Evolutionary conservation across 106 monocot genomes (phyloP).

Genomic region (Dactylorhiza incarnata): DNA sequence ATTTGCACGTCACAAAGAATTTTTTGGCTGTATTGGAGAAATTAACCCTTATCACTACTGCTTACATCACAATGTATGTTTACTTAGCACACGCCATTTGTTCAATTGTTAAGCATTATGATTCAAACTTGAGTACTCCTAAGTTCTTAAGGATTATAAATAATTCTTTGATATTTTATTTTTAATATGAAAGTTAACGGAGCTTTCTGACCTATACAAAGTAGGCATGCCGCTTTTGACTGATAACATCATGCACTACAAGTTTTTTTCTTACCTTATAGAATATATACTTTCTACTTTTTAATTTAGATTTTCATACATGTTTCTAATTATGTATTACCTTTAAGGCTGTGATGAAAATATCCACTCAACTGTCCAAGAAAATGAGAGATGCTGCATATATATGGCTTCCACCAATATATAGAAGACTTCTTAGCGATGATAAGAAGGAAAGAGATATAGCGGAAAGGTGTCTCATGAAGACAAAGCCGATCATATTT

Average conservation of each 20-base stretch:
- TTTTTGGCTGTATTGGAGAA: no score
- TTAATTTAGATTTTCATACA: background rate
- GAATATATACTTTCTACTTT: background rate
- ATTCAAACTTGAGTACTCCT: background rate
- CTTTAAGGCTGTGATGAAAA: conserved; percentile 33
- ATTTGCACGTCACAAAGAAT: no score
- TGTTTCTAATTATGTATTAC: conserved; percentile 1
- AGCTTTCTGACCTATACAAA: background rate
- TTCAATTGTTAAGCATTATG: background rate
- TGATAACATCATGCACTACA: background rate
- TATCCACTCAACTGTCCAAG: conserved; percentile 24
- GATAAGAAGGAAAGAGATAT: conserved; percentile 42
- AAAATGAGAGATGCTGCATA: conserved; percentile 32
- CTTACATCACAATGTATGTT: no score
- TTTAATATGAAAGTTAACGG: background rate
- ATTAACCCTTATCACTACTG: no score
- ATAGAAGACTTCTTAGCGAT: conserved; percentile 48
- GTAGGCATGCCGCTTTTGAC: background rate
- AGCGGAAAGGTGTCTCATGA: conserved; percentile 42
- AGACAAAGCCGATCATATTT: conserved; percentile 22
- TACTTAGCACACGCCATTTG: background rate
- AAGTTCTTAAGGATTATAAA: background rate
- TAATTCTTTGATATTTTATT: background rate
- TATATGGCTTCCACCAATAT: conserved; percentile 44
- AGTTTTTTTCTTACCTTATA: background rate